Evolutionary conservation across 1,284 basidiomycete genomes (phyloP).

Genomic region (Acaromyces ingoldii): DNA sequence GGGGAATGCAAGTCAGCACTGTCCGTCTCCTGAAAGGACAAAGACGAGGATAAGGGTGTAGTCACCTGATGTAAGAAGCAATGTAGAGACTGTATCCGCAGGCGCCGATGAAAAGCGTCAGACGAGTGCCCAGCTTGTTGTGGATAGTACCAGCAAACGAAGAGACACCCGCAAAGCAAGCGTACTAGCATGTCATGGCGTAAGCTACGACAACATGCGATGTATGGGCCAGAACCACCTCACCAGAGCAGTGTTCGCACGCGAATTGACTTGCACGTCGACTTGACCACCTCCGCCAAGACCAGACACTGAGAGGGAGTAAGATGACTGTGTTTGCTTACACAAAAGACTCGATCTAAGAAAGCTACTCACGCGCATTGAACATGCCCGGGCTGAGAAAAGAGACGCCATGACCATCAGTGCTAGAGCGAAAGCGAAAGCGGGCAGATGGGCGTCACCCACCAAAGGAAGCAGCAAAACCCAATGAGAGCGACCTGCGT

Average conservation of each 20-base stretch:
- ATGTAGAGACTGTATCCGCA: conserved; percentile 61
- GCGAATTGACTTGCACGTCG: conserved; percentile 17
- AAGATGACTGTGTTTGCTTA: conserved; percentile 48
- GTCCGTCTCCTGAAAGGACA: no score
- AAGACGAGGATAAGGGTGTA: no score
- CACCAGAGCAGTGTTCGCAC: conserved; percentile 27
- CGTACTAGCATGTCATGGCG: conserved; percentile 19
- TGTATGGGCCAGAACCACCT: neutral
- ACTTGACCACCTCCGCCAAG: conserved; percentile 55
- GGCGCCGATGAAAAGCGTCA: conserved; percentile 68
- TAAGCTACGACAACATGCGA: neutral
- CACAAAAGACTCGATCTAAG: neutral
- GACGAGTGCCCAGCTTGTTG: conserved; percentile 63
- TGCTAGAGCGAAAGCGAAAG: neutral
- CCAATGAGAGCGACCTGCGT: conserved; percentile 3
- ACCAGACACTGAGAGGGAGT: conserved; percentile 56
- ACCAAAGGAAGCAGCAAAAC: conserved; percentile 4
- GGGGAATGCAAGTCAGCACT: no score
- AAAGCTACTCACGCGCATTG: conserved; percentile 52
- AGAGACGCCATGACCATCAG: neutral
- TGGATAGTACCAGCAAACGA: conserved; percentile 64
- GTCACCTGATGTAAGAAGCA: conserved; percentile 6
- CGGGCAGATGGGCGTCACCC: neutral
- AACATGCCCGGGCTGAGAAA: conserved; percentile 54
- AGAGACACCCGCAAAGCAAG: conserved; percentile 39